Percentiles rank a stretch among this genome's conserved stretches.
Conservation (phyloP, 306 rosid genomes). For the Vigna mungo region DNA sequence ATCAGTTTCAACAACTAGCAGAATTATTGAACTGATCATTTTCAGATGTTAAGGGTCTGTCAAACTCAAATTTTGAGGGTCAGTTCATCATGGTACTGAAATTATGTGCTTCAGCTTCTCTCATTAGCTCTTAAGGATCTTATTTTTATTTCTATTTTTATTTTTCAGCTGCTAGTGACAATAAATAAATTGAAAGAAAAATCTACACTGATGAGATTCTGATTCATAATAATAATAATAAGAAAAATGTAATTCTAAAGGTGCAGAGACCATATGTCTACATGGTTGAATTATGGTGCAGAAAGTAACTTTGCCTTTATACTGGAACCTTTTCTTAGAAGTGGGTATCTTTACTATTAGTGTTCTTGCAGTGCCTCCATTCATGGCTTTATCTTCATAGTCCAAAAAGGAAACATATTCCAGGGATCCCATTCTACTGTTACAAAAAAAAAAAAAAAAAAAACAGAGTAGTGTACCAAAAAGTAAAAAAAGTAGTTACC, state of each 20-base stretch:
- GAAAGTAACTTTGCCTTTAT: conserved; percentile 31
- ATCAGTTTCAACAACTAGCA: conserved; percentile 31
- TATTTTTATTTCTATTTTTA: not conserved
- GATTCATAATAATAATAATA: conserved; percentile 6
- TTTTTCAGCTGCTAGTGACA: not conserved
- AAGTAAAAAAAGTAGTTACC: no score
- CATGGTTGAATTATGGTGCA: conserved; percentile 31
- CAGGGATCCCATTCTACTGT: conserved; percentile 16
- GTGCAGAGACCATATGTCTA: conserved; percentile 3
- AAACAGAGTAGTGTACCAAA: not conserved
- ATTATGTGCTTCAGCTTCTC: conserved; percentile 24
- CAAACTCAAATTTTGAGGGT: not conserved
- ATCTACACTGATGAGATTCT: not conserved
- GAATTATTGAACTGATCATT: conserved; percentile 32
- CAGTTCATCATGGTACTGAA: no score
- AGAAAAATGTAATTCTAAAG: not conserved
- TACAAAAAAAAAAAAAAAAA: not conserved
- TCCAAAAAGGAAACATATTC: conserved; percentile 19
- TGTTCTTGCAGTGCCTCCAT: conserved; percentile 7
- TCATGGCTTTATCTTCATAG: conserved; percentile 17
- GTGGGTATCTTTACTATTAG: conserved; percentile 19
- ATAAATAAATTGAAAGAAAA: not conserved
- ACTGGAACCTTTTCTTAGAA: conserved; percentile 8
- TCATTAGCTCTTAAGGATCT: conserved; percentile 2
- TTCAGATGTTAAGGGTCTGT: conserved; percentile 30